Percentiles rank a stretch among this genome's conserved stretches.
phyloP scores from a whole-genome alignment of 495 filamentous ascomycete genomes.

The Lasiosphaeriaceae sp. region DNA sequence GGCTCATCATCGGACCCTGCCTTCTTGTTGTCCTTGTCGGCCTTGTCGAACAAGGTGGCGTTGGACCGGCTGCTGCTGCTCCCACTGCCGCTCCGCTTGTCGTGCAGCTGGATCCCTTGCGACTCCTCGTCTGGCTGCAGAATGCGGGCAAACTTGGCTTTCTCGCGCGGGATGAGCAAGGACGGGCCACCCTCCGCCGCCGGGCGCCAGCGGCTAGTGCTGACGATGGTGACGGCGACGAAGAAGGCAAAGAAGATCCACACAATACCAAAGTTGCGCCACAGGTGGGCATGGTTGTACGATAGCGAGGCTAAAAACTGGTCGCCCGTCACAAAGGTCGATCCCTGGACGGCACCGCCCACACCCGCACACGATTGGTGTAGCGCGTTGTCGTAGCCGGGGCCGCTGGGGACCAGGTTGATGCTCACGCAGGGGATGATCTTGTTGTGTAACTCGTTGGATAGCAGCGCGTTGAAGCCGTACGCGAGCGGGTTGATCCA shows the following conservation, averaged over 20 bases:
- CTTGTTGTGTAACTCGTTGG: constrained; percentile 63
- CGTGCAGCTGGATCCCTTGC: constrained; percentile 33
- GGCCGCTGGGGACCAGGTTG: constrained; percentile 57
- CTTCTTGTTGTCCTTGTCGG: no score
- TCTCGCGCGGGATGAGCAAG: constrained; percentile 35
- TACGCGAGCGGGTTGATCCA: constrained; percentile 77
- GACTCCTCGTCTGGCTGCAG: constrained; percentile 26
- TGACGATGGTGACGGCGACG: constrained; percentile 60
- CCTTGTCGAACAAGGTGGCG: constrained; percentile 36
- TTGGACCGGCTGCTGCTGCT: constrained; percentile 15
- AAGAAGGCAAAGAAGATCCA: constrained; percentile 65
- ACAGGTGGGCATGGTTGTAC: constrained; percentile 64
- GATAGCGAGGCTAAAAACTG: constrained; percentile 57
- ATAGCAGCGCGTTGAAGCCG: constrained; percentile 63
- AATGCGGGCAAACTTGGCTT: constrained; percentile 15
- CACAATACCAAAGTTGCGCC: constrained; percentile 78
- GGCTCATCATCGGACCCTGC: no score
- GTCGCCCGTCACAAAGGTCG: constrained; percentile 53
- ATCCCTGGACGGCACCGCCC: constrained; percentile 51
- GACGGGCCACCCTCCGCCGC: constrained; percentile 27
- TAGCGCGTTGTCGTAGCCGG: constrained; percentile 40
- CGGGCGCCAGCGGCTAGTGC: constrained; percentile 51
- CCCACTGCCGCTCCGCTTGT: constrained; percentile 36
- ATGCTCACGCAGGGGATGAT: constrained; percentile 45
- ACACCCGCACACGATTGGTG: constrained; percentile 56